Percentiles rank a stretch among this genome's conserved stretches.
Evolutionary conservation across 495 filamentous ascomycete species (phyloP).

Genomic region (Amorphotheca resinae): DNA sequence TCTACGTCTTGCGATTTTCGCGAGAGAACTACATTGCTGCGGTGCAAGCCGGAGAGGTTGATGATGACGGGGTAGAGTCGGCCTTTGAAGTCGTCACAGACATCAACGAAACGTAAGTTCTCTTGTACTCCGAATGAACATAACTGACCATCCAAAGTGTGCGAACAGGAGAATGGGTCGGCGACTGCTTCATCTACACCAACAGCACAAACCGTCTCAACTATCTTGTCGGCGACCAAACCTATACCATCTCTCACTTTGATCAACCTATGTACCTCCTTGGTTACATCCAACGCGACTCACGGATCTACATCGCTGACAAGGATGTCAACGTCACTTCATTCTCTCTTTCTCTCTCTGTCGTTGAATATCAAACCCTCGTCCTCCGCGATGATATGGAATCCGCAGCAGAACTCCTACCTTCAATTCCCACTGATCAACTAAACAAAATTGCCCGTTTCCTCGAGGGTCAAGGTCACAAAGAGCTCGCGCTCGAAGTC

Average conservation of each 20-base stretch:
- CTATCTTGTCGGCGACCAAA: constrained; percentile 95
- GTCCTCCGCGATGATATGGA: constrained; percentile 95
- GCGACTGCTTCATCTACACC: constrained; percentile 98
- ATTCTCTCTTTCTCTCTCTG: constrained; percentile 82
- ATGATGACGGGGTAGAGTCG: constrained; percentile 95
- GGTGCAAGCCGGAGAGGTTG: constrained; percentile 64
- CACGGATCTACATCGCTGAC: constrained; percentile 83
- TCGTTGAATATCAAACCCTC: constrained; percentile 94
- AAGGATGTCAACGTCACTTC: constrained; percentile 89
- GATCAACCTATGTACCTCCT: constrained; percentile 91
- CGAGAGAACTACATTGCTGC: constrained; percentile 77
- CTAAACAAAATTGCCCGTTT: constrained; percentile 97
- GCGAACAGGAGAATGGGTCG: constrained; percentile 94
- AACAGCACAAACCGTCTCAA: constrained; percentile 94
- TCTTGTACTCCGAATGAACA: not conserved
- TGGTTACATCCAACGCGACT: constrained; percentile 89
- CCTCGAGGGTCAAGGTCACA: constrained; percentile 93
- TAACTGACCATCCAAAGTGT: constrained; percentile 37
- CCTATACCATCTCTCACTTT: constrained; percentile 96
- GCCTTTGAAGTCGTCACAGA: constrained; percentile 93
- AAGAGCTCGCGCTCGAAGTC: constrained; percentile 90
- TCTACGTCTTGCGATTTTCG: constrained; percentile 86
- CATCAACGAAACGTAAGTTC: constrained; percentile 67
- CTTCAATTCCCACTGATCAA: constrained; percentile 73
- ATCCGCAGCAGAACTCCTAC: constrained; percentile 70